Evolutionary conservation across 1,139 yeast species (phyloP).

Genomic region (Yamadazyma songkhlaensis): DNA sequence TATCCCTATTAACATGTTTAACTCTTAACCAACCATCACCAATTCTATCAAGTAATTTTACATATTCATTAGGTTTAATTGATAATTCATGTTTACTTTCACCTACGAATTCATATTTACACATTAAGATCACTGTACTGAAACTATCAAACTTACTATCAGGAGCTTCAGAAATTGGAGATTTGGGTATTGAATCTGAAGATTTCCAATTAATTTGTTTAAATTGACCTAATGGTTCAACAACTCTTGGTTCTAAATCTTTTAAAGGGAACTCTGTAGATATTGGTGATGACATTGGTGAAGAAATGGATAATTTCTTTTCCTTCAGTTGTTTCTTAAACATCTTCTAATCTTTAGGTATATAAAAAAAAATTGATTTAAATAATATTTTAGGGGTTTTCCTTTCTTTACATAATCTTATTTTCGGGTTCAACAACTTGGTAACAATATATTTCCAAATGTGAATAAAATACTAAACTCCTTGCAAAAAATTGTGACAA

Average conservation of each 20-base stretch:
- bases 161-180: no score
- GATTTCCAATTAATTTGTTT: no score
- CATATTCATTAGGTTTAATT: slow-evolving; percentile 33
- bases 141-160: background rate
- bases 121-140: slow-evolving; percentile 26
- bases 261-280: no score
- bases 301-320: slow-evolving; percentile 28
- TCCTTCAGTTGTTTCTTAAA: background rate
- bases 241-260: no score
- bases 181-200: background rate
- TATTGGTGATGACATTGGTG: slow-evolving; percentile 15
- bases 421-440: no score
- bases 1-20: slow-evolving; percentile 30
- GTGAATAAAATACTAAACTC: no score
- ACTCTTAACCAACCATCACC: slow-evolving; percentile 47
- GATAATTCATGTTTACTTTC: slow-evolving; percentile 34
- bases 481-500: no score
- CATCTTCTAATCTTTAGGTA: slow-evolving; percentile 14
- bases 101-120: slow-evolving; percentile 34
- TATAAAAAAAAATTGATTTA: background rate
- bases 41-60: slow-evolving; percentile 37
- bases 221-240: no score
- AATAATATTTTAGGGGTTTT: slow-evolving; percentile 3
- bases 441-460: no score
- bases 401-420: background rate